These are phyloP conservation scores for Alternaria rosae DNA, from an alignment of 2,329 filamentous ascomycete genomes.

Conservation along the genomic window DNA sequence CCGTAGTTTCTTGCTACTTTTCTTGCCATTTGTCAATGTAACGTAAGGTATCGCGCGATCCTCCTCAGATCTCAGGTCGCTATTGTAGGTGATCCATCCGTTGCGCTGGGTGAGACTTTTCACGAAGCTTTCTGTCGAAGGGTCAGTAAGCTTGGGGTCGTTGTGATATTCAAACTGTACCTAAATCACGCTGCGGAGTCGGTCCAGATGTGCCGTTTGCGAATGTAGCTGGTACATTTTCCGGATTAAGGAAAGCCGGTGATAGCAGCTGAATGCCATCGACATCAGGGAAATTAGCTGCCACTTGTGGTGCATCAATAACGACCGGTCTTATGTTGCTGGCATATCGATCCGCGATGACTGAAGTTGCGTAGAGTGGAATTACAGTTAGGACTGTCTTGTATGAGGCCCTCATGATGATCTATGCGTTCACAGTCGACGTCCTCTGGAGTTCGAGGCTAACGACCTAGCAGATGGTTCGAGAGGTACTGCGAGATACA, in stretches of 20 bases:
- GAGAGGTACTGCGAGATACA: neutral
- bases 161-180: neutral
- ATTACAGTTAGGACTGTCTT: neutral
- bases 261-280: neutral
- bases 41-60: neutral
- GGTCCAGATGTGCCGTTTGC: neutral
- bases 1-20: slow-evolving; percentile 22
- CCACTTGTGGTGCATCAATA: neutral
- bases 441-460: neutral
- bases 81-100: neutral
- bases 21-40: slow-evolving; percentile 4
- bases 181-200: neutral
- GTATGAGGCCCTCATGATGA: neutral
- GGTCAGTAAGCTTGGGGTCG: neutral
- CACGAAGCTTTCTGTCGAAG: neutral
- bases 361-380: neutral
- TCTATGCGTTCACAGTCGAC: neutral
- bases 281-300: neutral
- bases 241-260: neutral
- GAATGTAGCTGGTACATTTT: neutral
- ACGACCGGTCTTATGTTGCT: neutral
- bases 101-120: neutral
- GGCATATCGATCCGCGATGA: neutral
- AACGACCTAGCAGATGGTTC: neutral
- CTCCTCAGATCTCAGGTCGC: neutral